Percentiles rank a stretch among this genome's conserved stretches.
These are phyloP conservation scores for Perkinsus marinus DNA, from an alignment of 169 alveolate genomes.

Conservation along the genomic window DNA sequence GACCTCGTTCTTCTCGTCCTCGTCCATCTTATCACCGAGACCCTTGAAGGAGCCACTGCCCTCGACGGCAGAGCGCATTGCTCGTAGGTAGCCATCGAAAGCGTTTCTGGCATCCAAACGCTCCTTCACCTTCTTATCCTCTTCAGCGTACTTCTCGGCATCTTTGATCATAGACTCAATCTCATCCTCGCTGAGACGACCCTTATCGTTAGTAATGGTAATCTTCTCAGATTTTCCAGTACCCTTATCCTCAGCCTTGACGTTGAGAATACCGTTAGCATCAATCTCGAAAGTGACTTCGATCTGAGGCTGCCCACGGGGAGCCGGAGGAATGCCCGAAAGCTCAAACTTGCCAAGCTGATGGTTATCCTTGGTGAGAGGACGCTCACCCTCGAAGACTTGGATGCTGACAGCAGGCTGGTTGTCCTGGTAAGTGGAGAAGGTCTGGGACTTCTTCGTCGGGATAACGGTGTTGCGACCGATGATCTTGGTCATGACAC, in stretches of 20 bases:
- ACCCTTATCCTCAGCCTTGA: slow-evolving; percentile 85
- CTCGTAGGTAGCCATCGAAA: slow-evolving; percentile 73
- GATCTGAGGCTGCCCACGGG: slow-evolving; percentile 88
- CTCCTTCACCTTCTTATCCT: slow-evolving; percentile 74
- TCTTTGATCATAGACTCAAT: slow-evolving; percentile 76
- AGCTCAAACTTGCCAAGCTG: slow-evolving; percentile 88
- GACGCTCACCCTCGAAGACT: slow-evolving; percentile 93
- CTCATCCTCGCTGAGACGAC: slow-evolving; percentile 80
- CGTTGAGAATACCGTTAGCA: slow-evolving; percentile 87
- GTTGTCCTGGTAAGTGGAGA: slow-evolving; percentile 89
- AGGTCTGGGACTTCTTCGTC: slow-evolving; percentile 87
- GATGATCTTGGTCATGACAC: slow-evolving; percentile 84
- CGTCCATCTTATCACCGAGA: slow-evolving; percentile 70
- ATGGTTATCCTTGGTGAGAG: slow-evolving; percentile 90
- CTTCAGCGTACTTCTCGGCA: slow-evolving; percentile 84
- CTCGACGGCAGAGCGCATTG: slow-evolving; percentile 74
- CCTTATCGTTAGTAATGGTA: slow-evolving; percentile 83
- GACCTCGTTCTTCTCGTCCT: slow-evolving; percentile 63
- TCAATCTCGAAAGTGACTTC: slow-evolving; percentile 92
- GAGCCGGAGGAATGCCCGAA: slow-evolving; percentile 86
- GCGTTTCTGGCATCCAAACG: slow-evolving; percentile 79
- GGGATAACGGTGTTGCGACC: slow-evolving; percentile 90
- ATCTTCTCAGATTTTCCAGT: slow-evolving; percentile 81
- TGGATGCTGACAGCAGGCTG: slow-evolving; percentile 86
- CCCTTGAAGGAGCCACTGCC: slow-evolving; percentile 66